These are phyloP conservation scores for Sphaerulina musiva DNA, from an alignment of 2,329 filamentous ascomycete genomes.

Conservation along the genomic window DNA sequence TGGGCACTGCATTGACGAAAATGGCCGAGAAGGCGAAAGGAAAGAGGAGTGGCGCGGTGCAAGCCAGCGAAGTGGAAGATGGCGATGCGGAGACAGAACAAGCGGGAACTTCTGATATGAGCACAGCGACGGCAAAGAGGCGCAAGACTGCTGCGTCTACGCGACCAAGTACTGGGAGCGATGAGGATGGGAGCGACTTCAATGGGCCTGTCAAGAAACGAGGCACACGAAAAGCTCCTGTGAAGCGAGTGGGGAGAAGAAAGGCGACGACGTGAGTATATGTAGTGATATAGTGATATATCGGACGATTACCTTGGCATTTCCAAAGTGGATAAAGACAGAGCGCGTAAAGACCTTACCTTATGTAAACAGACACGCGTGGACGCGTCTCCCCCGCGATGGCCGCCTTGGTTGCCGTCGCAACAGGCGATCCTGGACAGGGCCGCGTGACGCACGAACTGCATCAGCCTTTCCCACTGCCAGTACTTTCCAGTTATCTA, in stretches of 20 bases:
- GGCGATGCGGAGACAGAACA: background rate
- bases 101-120: too few relatives aligned
- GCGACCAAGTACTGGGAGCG: background rate
- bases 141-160: background rate
- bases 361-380: too few relatives aligned
- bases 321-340: too few relatives aligned
- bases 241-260: background rate
- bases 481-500: too few relatives aligned
- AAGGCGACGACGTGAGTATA: background rate
- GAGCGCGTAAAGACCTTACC: too few relatives aligned
- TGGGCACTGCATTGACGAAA: constrained; percentile 67
- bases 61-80: background rate
- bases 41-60: constrained; percentile 20
- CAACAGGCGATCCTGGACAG: too few relatives aligned
- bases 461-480: too few relatives aligned
- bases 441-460: too few relatives aligned
- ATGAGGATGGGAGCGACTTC: constrained; percentile 2
- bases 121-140: background rate
- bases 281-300: too few relatives aligned
- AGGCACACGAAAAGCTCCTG: background rate
- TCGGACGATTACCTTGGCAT: too few relatives aligned
- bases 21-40: constrained; percentile 52
- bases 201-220: background rate
- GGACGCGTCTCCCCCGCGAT: too few relatives aligned
- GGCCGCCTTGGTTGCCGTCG: too few relatives aligned